A percentile compares a stretch with the other conserved stretches of the same genome.
Evolutionary conservation across 2,329 filamentous ascomycete genomes (phyloP).

Genomic region (Metarhizium sp.): DNA sequence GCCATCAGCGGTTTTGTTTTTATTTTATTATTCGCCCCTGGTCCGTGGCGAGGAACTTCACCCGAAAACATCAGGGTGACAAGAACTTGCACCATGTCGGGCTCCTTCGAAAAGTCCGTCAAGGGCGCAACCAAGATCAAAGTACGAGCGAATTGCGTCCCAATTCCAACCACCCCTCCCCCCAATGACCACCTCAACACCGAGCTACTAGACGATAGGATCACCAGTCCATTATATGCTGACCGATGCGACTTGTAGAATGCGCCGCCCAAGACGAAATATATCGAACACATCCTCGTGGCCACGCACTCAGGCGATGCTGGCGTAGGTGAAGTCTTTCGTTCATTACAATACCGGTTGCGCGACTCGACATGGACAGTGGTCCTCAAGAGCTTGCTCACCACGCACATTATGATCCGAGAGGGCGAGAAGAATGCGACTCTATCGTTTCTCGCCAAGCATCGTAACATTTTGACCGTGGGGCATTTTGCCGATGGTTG

Average conservation of each 20-base stretch:
- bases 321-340: conserved; percentile 91
- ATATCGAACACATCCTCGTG: conserved; percentile 95
- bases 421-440: conserved; percentile 89
- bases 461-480: conserved; percentile 75
- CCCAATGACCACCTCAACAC: not conserved
- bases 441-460: conserved; percentile 71
- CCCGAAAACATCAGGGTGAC: not conserved
- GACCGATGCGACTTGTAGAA: conserved; percentile 42
- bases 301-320: conserved; percentile 92
- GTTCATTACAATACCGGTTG: conserved; percentile 77
- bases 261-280: conserved; percentile 96
- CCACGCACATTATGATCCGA: conserved; percentile 93
- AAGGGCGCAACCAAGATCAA: conserved; percentile 98
- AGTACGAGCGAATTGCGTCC: conserved; percentile 35
- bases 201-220: not conserved
- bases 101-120: conserved; percentile 96
- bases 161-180: not conserved
- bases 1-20: not conserved
- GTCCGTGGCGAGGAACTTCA: not conserved
- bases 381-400: conserved; percentile 94
- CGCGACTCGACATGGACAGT: conserved; percentile 99
- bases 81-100: conserved; percentile 49
- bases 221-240: not conserved
- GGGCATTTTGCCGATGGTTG: conserved; percentile 87
- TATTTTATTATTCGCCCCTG: not conserved